Percentiles rank a stretch among this genome's conserved stretches.
These are phyloP conservation scores for Cutaneotrichosporon arboriforme DNA, from an alignment of 1,284 basidiomycete species.

Conservation along the genomic window DNA sequence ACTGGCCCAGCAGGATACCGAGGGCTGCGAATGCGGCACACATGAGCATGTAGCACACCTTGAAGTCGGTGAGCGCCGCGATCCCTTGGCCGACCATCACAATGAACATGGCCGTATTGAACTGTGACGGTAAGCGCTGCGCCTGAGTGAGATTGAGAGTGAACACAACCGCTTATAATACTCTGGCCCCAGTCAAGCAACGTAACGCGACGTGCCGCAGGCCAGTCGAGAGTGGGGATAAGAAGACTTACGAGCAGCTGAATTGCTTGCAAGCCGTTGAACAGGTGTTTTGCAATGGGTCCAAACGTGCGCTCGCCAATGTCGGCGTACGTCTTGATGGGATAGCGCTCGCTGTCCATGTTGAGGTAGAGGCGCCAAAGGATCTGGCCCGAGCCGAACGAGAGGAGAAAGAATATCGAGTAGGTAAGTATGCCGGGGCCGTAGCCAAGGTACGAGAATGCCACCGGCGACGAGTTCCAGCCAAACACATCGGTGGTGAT, in stretches of 20 bases:
- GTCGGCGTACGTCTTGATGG: conserved; percentile 19
- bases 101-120: conserved; percentile 13
- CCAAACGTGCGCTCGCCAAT: conserved; percentile 19
- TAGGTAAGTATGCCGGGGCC: conserved; percentile 27
- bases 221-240: not conserved
- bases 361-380: conserved; percentile 19
- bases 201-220: not conserved
- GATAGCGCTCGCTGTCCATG: conserved; percentile 18
- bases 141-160: too few relatives aligned
- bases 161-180: too few relatives aligned
- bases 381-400: conserved; percentile 17
- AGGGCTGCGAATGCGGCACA: conserved; percentile 7
- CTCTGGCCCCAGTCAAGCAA: too few relatives aligned
- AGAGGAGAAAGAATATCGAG: conserved; percentile 14
- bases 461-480: conserved; percentile 39
- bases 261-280: conserved; percentile 14
- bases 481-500: conserved; percentile 33
- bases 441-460: conserved; percentile 29
- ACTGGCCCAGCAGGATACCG: conserved; percentile 9
- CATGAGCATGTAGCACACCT: conserved; percentile 15
- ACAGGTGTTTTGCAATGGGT: conserved; percentile 1
- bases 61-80: conserved; percentile 6
- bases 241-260: conserved; percentile 9
- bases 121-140: conserved; percentile 4
- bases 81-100: conserved; percentile 10